A percentile compares a stretch with the other conserved stretches of the same genome.
Conservation (phyloP, 495 filamentous ascomycete species). For the Rusavskia elegans region DNA sequence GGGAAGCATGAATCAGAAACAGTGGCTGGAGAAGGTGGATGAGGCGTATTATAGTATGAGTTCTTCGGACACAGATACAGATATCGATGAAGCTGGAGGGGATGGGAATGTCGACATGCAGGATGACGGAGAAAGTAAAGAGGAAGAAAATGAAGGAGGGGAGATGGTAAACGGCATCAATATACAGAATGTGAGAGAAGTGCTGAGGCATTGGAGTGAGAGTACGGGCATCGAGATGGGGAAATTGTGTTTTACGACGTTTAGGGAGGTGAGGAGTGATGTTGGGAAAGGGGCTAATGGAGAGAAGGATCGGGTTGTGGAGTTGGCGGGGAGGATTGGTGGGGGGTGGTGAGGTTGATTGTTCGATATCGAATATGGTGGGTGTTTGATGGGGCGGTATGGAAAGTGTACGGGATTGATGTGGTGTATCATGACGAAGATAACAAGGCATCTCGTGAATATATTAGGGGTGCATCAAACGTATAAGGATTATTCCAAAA, state of each 20-base stretch:
- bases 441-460: no score
- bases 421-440: no score
- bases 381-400: no score
- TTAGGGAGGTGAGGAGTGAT: slow-evolving; percentile 84
- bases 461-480: no score
- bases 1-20: slow-evolving; percentile 18
- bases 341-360: slow-evolving; percentile 62
- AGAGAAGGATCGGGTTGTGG: slow-evolving; percentile 69
- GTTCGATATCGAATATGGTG: not conserved
- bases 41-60: slow-evolving; percentile 80
- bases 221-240: slow-evolving; percentile 53
- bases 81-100: slow-evolving; percentile 15
- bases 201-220: slow-evolving; percentile 55
- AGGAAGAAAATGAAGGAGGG: slow-evolving; percentile 7
- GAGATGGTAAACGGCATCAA: slow-evolving; percentile 14
- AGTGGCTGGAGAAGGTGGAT: slow-evolving; percentile 75
- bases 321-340: slow-evolving; percentile 81
- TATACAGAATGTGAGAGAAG: slow-evolving; percentile 31
- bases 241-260: slow-evolving; percentile 68
- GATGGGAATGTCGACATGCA: slow-evolving; percentile 2
- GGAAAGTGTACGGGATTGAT: no score
- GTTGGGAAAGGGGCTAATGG: slow-evolving; percentile 58
- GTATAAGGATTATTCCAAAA: no score
- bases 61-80: slow-evolving; percentile 20
- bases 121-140: slow-evolving; percentile 1